Evolutionary conservation across 2,329 filamentous ascomycete genomes (phyloP).

Genomic region (Colletotrichum cuscutae): DNA sequence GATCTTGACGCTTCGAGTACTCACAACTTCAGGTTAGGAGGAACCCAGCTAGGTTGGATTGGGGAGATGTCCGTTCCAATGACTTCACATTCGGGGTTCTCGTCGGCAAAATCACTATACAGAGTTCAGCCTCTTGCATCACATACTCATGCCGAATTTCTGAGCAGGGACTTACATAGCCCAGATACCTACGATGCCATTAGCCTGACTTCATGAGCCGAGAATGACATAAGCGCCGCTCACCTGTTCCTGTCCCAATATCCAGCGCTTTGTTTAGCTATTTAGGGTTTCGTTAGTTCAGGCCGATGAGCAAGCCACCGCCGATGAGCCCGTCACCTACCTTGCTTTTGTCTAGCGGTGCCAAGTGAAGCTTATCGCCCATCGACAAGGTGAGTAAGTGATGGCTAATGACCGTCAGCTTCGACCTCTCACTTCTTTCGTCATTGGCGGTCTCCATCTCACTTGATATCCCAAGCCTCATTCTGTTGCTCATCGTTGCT

Average conservation of each 20-base stretch:
- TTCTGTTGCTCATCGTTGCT: conserved; percentile 45
- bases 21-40: conserved; percentile 61
- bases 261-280: conserved; percentile 49
- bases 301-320: no score
- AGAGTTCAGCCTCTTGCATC: background rate
- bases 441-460: conserved; percentile 25
- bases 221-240: background rate
- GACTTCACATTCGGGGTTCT: conserved; percentile 55
- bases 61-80: conserved; percentile 68
- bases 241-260: conserved; percentile 59
- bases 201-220: background rate
- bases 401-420: conserved; percentile 35
- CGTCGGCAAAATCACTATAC: conserved; percentile 58
- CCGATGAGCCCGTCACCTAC: conserved; percentile 36
- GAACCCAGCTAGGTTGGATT: conserved; percentile 66
- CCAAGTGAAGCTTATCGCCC: conserved; percentile 39
- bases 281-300: background rate
- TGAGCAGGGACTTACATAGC: conserved; percentile 13
- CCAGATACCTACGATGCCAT: conserved; percentile 24
- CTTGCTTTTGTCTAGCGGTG: conserved; percentile 40
- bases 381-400: conserved; percentile 39
- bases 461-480: conserved; percentile 44
- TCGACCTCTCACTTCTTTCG: background rate
- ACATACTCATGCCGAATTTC: background rate
- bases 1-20: background rate